These are phyloP conservation scores for Solanum hybrid DNA, from an alignment of 305 asterid species.

Conservation along the genomic window DNA sequence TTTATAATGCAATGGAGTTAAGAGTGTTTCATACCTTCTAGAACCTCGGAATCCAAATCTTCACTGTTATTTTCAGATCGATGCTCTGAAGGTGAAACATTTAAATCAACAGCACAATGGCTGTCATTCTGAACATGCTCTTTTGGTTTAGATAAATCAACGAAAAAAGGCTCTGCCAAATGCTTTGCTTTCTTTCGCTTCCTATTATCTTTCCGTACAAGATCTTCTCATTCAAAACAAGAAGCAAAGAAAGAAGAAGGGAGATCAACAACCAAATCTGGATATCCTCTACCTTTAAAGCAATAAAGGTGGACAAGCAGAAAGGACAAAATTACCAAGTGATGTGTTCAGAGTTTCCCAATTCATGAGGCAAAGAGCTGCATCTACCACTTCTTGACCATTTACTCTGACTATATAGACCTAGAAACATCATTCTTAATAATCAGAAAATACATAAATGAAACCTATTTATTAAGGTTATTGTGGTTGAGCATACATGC, in stretches of 20 bases:
- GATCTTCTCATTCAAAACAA: constrained; percentile 19
- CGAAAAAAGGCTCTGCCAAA: constrained; percentile 42
- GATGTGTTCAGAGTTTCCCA: constrained; percentile 31
- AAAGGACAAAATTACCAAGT: constrained; percentile 31
- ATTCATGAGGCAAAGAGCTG: constrained; percentile 65
- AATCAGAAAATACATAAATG: neutral
- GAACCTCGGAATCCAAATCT: constrained; percentile 27
- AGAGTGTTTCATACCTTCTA: constrained; percentile 29
- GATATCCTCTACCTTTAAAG: neutral
- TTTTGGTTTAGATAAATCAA: constrained; percentile 22
- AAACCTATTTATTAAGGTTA: neutral
- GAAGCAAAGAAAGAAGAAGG: constrained; percentile 6
- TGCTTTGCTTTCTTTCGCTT: constrained; percentile 40
- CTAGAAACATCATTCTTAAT: constrained; percentile 22
- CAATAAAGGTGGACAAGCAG: neutral
- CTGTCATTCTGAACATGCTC: constrained; percentile 15
- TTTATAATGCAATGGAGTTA: neutral
- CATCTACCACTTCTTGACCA: constrained; percentile 41
- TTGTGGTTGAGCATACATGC: neutral
- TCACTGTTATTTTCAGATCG: constrained; percentile 26
- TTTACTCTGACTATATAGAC: constrained; percentile 77
- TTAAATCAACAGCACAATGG: constrained; percentile 13
- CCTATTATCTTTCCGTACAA: constrained; percentile 28
- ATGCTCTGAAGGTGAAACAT: constrained; percentile 10
- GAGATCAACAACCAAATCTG: constrained; percentile 8